These are phyloP conservation scores for Daedalea quercina DNA, from an alignment of 768 basidiomycete genomes.

Conservation along the genomic window DNA sequence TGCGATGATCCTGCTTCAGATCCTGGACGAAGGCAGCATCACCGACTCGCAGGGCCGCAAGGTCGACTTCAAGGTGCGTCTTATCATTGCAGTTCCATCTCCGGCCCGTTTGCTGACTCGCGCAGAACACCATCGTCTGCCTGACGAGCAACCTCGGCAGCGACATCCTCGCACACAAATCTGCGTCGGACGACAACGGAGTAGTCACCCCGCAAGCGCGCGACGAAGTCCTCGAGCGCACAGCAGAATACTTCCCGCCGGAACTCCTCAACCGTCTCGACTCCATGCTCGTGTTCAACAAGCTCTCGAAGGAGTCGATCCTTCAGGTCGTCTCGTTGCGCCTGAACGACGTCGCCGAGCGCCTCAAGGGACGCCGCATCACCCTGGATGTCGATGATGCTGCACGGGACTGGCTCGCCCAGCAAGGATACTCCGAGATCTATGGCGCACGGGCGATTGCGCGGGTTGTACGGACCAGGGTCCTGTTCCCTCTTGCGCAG, in stretches of 20 bases:
- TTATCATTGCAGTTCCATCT: background rate
- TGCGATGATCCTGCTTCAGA: conserved; percentile 83
- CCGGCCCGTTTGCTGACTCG: background rate
- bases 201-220: conserved; percentile 55
- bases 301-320: conserved; percentile 67
- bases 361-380: conserved; percentile 62
- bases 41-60: conserved; percentile 88
- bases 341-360: conserved; percentile 61
- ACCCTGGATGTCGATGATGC: conserved; percentile 59
- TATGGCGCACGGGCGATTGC: conserved; percentile 89
- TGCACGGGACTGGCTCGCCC: conserved; percentile 63
- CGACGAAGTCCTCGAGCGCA: conserved; percentile 64
- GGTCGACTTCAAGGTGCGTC: conserved; percentile 75
- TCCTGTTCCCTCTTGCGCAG: conserved; percentile 77
- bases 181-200: conserved; percentile 58
- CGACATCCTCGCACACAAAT: conserved; percentile 65
- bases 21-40: conserved; percentile 83
- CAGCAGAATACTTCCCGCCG: conserved; percentile 79
- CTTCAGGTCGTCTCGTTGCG: conserved; percentile 75
- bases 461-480: conserved; percentile 74
- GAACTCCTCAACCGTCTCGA: conserved; percentile 89
- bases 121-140: conserved; percentile 84
- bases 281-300: conserved; percentile 86
- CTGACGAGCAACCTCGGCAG: conserved; percentile 87
- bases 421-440: conserved; percentile 73